Base-by-base conservation (phyloP, 768 basidiomycete species). In the Austroboletus festivus region DNA sequence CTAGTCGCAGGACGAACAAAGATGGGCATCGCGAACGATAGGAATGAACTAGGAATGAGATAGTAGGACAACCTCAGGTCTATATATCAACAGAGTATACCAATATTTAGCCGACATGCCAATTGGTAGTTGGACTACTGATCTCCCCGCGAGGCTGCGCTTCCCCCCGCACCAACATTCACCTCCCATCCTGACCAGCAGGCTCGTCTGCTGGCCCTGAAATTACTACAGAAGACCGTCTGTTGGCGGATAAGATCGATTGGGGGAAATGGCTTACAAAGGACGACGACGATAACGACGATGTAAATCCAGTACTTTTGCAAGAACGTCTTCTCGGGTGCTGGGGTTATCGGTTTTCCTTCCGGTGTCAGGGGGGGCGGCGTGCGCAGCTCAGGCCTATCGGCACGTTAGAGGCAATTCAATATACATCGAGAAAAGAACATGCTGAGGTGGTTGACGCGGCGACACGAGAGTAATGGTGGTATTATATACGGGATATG, bases 221-320 rank as follows among this genome's bases (percentile, higher is more conserved):
- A 31, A 69, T 46, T 15, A 67, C 65, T 67, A 42, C 18, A 15
- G 26, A 19, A 42, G 31, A 19, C 12, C 30, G 38, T 24, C 40
- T 22, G 49, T 7, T 10, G 42, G 26, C 11, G 15, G 9, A 31
- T 24, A 52, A 23, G 15, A 28, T 42, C 8, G 16, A 20, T 21
- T 13, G 24, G 4, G 35, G 20, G 22, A 42, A 4, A 19, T 12
- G 45, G 77, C 83, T 66, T 60, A 88, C 85, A 45, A 16, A 86
- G 59, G 38, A 82, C 78, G 16, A 86, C 60, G 10, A 85, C 64
- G 38, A 79, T 64, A 3, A 81, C 74, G 35, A 76, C 70, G 31
- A 90, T 78, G 58, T 92, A 93, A 67, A 93, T 73, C 93, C 93
- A 94, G 66, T 94, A 94, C 64, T 93, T 93, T 60, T 90, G 86